Evolutionary conservation across 352 stramenopile species (phyloP), one percentile per base, ranked within the genome.

Genomic region (Pythium scleroteichum): DNA sequence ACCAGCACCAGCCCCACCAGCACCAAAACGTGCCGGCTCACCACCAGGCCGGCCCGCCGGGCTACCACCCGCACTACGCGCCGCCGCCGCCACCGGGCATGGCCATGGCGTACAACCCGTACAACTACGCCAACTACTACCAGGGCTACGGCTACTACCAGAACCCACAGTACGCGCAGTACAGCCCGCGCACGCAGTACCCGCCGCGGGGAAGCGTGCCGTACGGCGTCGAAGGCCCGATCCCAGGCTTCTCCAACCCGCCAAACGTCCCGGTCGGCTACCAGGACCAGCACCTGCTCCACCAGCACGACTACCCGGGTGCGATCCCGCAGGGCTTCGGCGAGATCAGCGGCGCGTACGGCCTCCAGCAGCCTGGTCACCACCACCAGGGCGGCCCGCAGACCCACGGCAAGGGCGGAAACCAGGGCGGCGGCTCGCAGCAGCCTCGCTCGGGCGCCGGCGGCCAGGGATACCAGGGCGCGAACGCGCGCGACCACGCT

Each of bases 131-230:
- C 33, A 81, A 69, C 38, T 92, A 94, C 71, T 95, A 93, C 70
- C 86, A 93, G 63, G 80, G 82, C 59, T 95, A 94, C 63, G 80
- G 82, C 29, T 95, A 95, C 69, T 95, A 94, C 69, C 84, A 93
- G 64, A 95, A 92, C 70, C 86, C 83, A 9, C 86, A 71, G 79
- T 95, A 92, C 73, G 66, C 83, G 9, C 86, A 95, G 68, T 95
- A 94, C 79, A 95, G 84, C 59, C 84, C 86, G 23, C 83, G 86
- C 35, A 88, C 85, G 33, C 85, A 94, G 73, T 95, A 92, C 72
- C 83, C 82, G 8, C 82, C 86, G 38, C 86, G 86, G 40, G 86
- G 86, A 44, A 92, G 55, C 69, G 85, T 93, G 64, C 86, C 86
- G 58, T 95, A 95, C 66, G 82, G 82, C 45, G 83, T 91, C 27